Conservation (phyloP, 768 basidiomycete genomes). For the Amanita pallidorosea region DNA sequence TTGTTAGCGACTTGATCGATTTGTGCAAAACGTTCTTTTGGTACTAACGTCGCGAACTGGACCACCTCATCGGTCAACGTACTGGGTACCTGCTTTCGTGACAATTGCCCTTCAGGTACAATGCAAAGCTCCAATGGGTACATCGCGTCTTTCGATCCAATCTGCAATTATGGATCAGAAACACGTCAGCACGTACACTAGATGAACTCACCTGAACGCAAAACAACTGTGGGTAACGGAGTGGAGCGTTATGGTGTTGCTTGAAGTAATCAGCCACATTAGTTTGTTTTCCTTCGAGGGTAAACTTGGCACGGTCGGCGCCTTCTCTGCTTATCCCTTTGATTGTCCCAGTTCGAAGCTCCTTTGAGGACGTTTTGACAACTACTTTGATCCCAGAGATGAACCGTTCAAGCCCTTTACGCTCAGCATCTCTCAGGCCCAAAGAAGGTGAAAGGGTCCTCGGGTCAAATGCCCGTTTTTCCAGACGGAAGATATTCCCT, state of each 20-base stretch:
- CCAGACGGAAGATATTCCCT: slow-evolving; percentile 36
- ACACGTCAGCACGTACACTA: not conserved
- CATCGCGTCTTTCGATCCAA: slow-evolving; percentile 42
- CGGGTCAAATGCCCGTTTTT: slow-evolving; percentile 2
- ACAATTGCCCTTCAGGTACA: slow-evolving; percentile 56
- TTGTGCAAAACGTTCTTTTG: slow-evolving; percentile 40
- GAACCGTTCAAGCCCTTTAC: slow-evolving; percentile 28
- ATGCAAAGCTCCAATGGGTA: slow-evolving; percentile 60
- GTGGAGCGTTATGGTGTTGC: slow-evolving; percentile 14
- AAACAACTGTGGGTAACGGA: slow-evolving; percentile 35
- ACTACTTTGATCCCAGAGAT: slow-evolving; percentile 20
- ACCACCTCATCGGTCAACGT: slow-evolving; percentile 56
- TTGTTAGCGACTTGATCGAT: slow-evolving; percentile 49
- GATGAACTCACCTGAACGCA: slow-evolving; percentile 41
- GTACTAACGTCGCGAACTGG: slow-evolving; percentile 56
- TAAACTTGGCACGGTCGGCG: slow-evolving; percentile 39
- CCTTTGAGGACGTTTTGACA: slow-evolving; percentile 13
- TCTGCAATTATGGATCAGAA: slow-evolving; percentile 21
- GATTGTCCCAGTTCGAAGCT: slow-evolving; percentile 31
- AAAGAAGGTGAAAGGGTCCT: slow-evolving; percentile 19
- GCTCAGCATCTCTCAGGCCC: slow-evolving; percentile 38
- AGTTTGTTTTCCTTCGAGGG: slow-evolving; percentile 29
- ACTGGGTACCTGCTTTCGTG: slow-evolving; percentile 58
- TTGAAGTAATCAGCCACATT: slow-evolving; percentile 13
- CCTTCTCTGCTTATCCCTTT: slow-evolving; percentile 40